Evolutionary conservation across 805 yeast genomes (phyloP).

Genomic region (Kuraishia cidri): DNA sequence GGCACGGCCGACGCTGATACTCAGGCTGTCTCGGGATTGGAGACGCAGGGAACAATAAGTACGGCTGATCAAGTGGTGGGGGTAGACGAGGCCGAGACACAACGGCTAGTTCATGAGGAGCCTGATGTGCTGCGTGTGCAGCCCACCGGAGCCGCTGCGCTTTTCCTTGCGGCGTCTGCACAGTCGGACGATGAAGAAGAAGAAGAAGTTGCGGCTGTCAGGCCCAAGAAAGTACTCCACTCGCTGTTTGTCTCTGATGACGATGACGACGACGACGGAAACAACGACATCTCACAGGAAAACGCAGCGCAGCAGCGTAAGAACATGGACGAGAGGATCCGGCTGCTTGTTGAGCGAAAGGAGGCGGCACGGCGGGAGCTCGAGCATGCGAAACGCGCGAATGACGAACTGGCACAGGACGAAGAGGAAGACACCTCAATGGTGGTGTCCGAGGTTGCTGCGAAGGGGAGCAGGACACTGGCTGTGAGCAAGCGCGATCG

Average conservation of each 20-base stretch:
- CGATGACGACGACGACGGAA: neutral
- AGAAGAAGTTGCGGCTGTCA: no score
- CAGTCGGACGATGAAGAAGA: no score
- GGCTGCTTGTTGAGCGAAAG: no score
- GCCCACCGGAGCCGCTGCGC: no score
- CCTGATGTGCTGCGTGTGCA: no score
- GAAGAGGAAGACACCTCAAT: slow-evolving; percentile 1
- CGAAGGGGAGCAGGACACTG: neutral
- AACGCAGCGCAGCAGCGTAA: neutral
- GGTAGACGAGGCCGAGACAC: neutral
- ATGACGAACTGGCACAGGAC: neutral
- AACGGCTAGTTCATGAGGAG: neutral
- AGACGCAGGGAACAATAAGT: neutral
- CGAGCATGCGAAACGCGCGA: neutral
- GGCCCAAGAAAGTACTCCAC: neutral
- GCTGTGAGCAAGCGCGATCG: neutral
- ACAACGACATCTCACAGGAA: no score
- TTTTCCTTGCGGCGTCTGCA: no score
- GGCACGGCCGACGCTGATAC: neutral
- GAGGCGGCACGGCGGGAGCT: no score
- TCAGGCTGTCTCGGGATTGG: neutral
- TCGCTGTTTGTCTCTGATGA: slow-evolving; percentile 1
- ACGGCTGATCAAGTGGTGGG: neutral
- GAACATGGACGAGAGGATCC: neutral
- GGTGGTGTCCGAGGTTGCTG: slow-evolving; percentile 1